Base-by-base conservation (phyloP, 345 rosid genomes). In the Diplotaxis tenuifolia region DNA sequence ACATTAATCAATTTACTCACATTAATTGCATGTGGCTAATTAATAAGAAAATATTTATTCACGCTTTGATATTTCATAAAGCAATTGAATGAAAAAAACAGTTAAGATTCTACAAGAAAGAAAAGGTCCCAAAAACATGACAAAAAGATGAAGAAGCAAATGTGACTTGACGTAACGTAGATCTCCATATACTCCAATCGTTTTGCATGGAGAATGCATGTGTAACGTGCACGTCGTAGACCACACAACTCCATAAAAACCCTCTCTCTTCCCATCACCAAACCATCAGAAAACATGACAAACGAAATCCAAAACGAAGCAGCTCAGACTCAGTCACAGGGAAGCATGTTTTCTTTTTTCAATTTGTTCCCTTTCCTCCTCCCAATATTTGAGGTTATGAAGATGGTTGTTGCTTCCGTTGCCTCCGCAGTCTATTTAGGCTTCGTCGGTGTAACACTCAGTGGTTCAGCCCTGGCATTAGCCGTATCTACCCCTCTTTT, bases 371-470 rank as follows among this genome's bases (percentile, higher is more conserved):
- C 78, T 34, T 68, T 75, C 29, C 18, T 75, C 42, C 15, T 62
- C 20, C 75, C 79, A 62, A 3, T 69, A 18, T n/a, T 68, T 19
- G 79, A 67, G 57, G 59, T 42, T 29, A 34, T 75, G 47, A 62
- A 75, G 79, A 9, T 75, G 34, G 32, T 75, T 42, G 29, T 62
- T 27, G 96, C 93, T 1, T 89, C 68, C 67, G 82, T 92, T 0
- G 92, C 83, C 0, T 91, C 93, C 3, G 90, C 87, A 0, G 82
- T 86, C 65, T 87, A 88, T 38, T 72, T 88, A 23, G 65, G 87
- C 42, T 89, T 90, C 58, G 86, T 91, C 3, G 85, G 85, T 15
- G 54, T 90, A 61, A 87, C 79, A 55, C 79, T 93, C 0, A 83
- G 81, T 1, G 92, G 83, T 36, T 82, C 96, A 42, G 50, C 50